Evolutionary conservation across 805 yeast genomes (phyloP), one percentile per base, ranked within the genome.

Genomic region (Schwanniomyces vanrijiae): DNA sequence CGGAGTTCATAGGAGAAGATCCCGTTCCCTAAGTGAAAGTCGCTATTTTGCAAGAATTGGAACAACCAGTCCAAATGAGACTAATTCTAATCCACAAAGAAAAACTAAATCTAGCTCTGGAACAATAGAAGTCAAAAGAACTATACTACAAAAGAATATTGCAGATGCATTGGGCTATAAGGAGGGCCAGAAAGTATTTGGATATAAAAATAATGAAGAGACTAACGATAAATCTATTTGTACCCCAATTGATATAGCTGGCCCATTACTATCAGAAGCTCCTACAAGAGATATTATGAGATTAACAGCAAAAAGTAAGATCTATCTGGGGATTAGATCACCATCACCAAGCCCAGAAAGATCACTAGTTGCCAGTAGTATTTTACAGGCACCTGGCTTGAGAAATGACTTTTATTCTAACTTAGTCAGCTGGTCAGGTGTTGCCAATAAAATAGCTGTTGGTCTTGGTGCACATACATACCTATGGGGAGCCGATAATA

Each of bases 341-440:
- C 28, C 13, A 9, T n/a, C 16, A 11, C 16, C 34, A 16, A 50
- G 29, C 7, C 38, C 40, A 10, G 33, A 38, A 14, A 50, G 41
- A 38, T 18, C 45, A 8, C 34, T 46, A 19, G 37, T 47, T 42
- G 56, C 53, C 20, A 45, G 35, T 26, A 45, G 48, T 20, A 45
- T 41, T 14, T 48, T 65, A n/a, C 65, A 63, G 35, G 91, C 94
- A 0, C 90, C 90, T 0, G 81, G 82, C 2, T 62, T 89, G 44
- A 68, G 85, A 50, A 84, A 88, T 61, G 96, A 90, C 60, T 89
- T 83, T 58, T 90, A 89, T 63, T 77, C 88, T 1, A 87, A 87
- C 58, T 68, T 87, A 45, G 77, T 89, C 0, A 78, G 89, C 4
- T 89, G 96, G 96, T 81, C 90, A 0, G 60, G 59, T 6, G 55